Percentiles rank a stretch among this genome's conserved stretches.
Evolutionary conservation across 495 filamentous ascomycete species (phyloP).

Genomic region (Podospora pseudoanserina): DNA sequence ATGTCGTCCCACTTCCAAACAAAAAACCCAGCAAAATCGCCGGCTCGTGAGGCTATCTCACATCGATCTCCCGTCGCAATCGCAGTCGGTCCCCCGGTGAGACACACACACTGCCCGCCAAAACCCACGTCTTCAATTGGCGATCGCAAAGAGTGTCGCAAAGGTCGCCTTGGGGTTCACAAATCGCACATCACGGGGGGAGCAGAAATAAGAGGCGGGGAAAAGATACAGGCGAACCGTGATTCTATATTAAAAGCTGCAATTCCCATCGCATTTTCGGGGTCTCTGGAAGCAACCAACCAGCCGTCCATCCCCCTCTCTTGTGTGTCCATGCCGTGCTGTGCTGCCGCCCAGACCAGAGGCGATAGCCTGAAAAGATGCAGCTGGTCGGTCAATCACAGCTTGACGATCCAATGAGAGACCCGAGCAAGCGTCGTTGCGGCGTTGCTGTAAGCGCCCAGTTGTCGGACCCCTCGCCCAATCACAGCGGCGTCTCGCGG

Average conservation of each 20-base stretch:
- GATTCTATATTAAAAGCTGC: slow-evolving; percentile 1
- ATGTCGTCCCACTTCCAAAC: background rate
- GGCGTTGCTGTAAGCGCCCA: slow-evolving; percentile 30
- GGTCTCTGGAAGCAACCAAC: background rate
- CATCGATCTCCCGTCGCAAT: background rate
- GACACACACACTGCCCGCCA: background rate
- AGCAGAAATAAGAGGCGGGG: background rate
- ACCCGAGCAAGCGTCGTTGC: slow-evolving; percentile 9
- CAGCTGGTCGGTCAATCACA: slow-evolving; percentile 31
- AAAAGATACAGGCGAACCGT: background rate
- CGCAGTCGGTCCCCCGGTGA: background rate
- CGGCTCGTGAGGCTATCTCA: background rate
- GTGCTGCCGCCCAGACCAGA: slow-evolving; percentile 26
- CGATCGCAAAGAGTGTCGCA: background rate
- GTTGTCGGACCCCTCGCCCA: slow-evolving; percentile 13
- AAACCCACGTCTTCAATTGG: background rate
- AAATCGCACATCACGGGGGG: background rate
- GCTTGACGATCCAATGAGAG: slow-evolving; percentile 28
- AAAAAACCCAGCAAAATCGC: background rate
- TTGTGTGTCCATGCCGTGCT: background rate
- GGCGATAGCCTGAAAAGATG: slow-evolving; percentile 29
- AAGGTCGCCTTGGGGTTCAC: background rate
- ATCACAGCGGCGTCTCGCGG: slow-evolving; percentile 21
- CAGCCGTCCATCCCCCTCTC: background rate
- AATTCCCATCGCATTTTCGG: background rate